Base-by-base conservation (phyloP, 441 rosid genomes). In the Macaranga tanarius region DNA sequence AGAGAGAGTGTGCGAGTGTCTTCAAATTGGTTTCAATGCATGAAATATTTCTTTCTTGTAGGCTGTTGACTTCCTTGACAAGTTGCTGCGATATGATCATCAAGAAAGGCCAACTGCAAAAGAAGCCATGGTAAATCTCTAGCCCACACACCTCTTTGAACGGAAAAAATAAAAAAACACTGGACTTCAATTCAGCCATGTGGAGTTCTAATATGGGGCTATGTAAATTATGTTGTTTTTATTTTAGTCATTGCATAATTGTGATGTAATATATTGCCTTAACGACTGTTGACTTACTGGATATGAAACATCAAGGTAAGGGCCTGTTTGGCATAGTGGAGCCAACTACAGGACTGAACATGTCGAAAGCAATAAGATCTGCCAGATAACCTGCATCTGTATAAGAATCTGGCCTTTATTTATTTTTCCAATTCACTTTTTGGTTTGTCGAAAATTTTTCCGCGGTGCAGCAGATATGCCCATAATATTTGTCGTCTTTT, bases 21-120 rank as follows among this genome's bases (percentile, higher is more conserved):
- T 26, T 45, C 55, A 12, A 22, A 15, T 19, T 68, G 17, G 42
- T 57, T 44, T 40, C 38, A 67, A 50, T 62, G 2, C 25, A 38
- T 62, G 10, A 59, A 10, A 8, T 69, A 40, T 72, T 57, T 58
- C 54, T 50, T 40, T 62, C 26, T 48, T 40, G 45, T 81, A 95
- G 99, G 98, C 99, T 80, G 81, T 95, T 65, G 98, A 95, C 79
- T 95, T 95, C 81, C 91, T 92, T 38, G 99, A 95, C 86, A 92
- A 88, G 84, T 82, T 95, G 89, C 85, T 95, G 79, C 88, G 87
- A 70, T 95, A 95, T 88, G 99, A 95, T 84, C 99, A 95, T 80
- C 97, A 92, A 75, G 99, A 92, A 81, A 90, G 99, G 86, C 98
- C 92, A 57, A 92, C 98, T 59, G 99, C 99, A 20, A 92, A 91